Conservation (phyloP, 1,139 yeast genomes). For the Pichia terricola region DNA sequence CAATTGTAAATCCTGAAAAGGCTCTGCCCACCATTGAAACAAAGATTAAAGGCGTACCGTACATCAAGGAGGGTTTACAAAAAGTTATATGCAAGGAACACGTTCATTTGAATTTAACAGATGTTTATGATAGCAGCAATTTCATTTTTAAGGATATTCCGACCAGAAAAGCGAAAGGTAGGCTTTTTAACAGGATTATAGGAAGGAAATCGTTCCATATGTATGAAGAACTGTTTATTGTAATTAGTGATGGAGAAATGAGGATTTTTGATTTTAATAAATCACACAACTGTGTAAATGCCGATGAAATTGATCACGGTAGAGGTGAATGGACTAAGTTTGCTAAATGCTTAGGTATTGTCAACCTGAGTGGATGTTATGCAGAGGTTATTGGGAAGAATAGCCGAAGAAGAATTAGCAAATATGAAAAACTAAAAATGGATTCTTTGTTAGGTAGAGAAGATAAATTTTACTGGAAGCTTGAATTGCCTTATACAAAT, state of each 20-base stretch:
- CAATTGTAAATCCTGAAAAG: no score
- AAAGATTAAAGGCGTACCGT: slow-evolving; percentile 66
- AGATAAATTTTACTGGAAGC: slow-evolving; percentile 1
- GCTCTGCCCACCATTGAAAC: neutral
- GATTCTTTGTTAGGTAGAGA: neutral
- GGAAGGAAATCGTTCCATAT: neutral
- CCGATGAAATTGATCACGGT: slow-evolving; percentile 28
- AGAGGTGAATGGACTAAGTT: slow-evolving; percentile 56
- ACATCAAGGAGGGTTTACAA: slow-evolving; percentile 68
- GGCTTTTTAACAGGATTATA: slow-evolving; percentile 5
- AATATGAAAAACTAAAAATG: neutral
- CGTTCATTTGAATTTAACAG: neutral
- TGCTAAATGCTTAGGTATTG: slow-evolving; percentile 19
- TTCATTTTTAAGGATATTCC: slow-evolving; percentile 2
- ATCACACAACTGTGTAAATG: slow-evolving; percentile 21
- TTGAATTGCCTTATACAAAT: slow-evolving; percentile 4
- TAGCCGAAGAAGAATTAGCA: neutral
- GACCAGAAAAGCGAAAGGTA: neutral
- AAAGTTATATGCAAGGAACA: slow-evolving; percentile 1
- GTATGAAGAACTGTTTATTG: slow-evolving; percentile 38
- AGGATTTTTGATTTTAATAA: slow-evolving; percentile 40
- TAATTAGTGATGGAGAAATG: slow-evolving; percentile 49
- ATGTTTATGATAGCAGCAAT: slow-evolving; percentile 1
- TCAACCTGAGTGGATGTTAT: slow-evolving; percentile 39
- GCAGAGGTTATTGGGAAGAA: slow-evolving; percentile 29